Evolutionary conservation across 2,329 filamentous ascomycete species (phyloP).

Genomic region (Cercospora beticola): DNA sequence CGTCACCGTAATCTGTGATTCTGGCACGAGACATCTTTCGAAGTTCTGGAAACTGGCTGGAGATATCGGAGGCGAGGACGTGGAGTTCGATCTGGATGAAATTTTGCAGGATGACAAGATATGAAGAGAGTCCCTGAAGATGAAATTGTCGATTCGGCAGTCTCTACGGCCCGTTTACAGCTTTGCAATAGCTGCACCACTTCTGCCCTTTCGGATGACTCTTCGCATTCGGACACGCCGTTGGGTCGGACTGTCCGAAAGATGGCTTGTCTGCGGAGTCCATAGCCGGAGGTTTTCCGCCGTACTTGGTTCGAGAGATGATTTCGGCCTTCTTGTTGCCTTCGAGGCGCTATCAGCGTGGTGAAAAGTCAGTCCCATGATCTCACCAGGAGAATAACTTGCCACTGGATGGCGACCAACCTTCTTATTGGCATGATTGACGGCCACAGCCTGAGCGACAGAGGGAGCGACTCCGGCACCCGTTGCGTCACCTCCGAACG

Average conservation of each 20-base stretch:
- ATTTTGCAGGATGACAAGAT: slow-evolving; percentile 47
- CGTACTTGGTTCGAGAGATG: not conserved
- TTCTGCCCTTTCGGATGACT: not conserved
- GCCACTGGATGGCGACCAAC: not conserved
- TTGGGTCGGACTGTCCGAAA: not conserved
- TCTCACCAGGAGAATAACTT: not conserved
- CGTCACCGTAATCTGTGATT: slow-evolving; percentile 83
- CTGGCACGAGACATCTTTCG: slow-evolving; percentile 71
- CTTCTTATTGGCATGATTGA: not conserved
- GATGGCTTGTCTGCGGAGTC: not conserved
- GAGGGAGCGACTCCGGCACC: not conserved
- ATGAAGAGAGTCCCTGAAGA: not conserved
- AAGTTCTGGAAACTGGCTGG: slow-evolving; percentile 80
- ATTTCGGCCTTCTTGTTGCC: not conserved
- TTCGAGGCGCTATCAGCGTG: not conserved
- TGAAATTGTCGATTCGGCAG: no score
- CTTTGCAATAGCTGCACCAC: not conserved
- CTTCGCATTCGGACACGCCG: not conserved
- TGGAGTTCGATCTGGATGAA: slow-evolving; percentile 54
- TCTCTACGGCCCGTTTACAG: not conserved
- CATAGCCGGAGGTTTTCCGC: not conserved
- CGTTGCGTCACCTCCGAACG: not conserved
- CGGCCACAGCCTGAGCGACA: not conserved
- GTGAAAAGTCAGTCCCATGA: not conserved
- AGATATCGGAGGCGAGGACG: slow-evolving; percentile 57